Base-by-base conservation (phyloP, 192 early-diverging fungal genomes). In the Backusella westeae region DNA sequence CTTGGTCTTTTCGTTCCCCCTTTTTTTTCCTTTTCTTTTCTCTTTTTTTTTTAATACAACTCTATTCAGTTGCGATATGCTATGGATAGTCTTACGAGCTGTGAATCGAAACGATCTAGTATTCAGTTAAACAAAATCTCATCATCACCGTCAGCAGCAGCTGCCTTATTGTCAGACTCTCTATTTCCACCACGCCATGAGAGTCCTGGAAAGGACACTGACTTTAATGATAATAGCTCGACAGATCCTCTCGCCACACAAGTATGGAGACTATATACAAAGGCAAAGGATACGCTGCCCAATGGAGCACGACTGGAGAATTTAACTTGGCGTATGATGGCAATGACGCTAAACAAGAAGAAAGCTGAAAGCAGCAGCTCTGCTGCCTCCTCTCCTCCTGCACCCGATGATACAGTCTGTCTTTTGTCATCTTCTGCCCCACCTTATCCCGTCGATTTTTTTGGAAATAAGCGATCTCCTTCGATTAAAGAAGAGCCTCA, bases 291-390 rank as follows among this genome's bases (percentile, higher is more conserved):
- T 63, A 90, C 90, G 4, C 77, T 96, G 36, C 92, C 92, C 1
- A 88, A 94, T 52, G 95, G 94, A 38, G 85, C 87, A 32, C 84
- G 95, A n/a, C 82, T 95, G 10, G 95, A 96, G 80, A 96, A 96
- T 81, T 75, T 94, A 74, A 89, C 92, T 4, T 96, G 95, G 95
- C 84, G 95, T 34, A 88, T 94, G 81, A 93, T 95, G 91, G 90
- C 90, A 39, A 89, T 91, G 86, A 89, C 82, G 8, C 72, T 91
- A 34, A 76, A 86, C 42, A 83, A 85, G 59, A 81, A 77, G 56
- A 78, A 83, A 63, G 56, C 56, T 29, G 23, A 63, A 29, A 26
- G 29, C 6, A 34, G 69, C 35, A 21, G 76, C 71, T 26, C 74
- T 44, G 38, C 49, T 9, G 59, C 21, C 4, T 69, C 77, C 34